Evolutionary conservation across 192 early-diverging fungal genomes (phyloP).

Genomic region (Umbelopsis isabellina): DNA sequence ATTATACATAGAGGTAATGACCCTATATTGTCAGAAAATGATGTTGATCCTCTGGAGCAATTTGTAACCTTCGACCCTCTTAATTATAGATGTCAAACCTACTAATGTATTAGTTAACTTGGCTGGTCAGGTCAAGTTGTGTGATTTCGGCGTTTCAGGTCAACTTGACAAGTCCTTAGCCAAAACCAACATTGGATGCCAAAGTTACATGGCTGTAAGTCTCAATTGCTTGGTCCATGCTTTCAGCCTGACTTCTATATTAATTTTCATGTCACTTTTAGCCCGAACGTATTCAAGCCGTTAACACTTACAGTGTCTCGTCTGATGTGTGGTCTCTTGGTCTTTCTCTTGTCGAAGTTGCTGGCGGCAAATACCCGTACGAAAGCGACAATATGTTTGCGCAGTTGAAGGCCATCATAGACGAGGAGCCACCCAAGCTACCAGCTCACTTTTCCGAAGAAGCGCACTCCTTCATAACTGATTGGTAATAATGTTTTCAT

Average conservation of each 20-base stretch:
- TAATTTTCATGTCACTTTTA: constrained; percentile 33
- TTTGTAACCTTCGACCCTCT: background rate
- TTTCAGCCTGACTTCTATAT: background rate
- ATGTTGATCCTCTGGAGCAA: background rate
- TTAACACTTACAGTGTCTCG: constrained; percentile 77
- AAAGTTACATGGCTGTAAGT: constrained; percentile 92
- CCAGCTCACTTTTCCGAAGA: constrained; percentile 70
- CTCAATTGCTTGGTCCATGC: background rate
- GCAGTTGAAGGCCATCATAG: constrained; percentile 85
- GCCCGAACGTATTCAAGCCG: constrained; percentile 85
- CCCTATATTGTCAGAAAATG: background rate
- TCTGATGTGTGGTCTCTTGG: constrained; percentile 97
- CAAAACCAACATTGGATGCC: constrained; percentile 92
- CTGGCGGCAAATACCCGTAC: constrained; percentile 81
- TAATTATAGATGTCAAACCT: constrained; percentile 84
- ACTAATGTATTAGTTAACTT: constrained; percentile 90
- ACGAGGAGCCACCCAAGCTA: constrained; percentile 73
- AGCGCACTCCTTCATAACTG: constrained; percentile 78
- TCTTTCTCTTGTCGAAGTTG: constrained; percentile 84
- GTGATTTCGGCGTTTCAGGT: constrained; percentile 96
- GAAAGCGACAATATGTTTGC: constrained; percentile 81
- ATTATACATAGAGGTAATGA: constrained; percentile 84
- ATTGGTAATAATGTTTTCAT: constrained; percentile 58
- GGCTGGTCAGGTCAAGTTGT: constrained; percentile 89
- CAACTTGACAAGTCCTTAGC: constrained; percentile 87